Percentiles rank a stretch among this genome's conserved stretches.
Evolutionary conservation across 2,329 filamentous ascomycete genomes (phyloP).

Genomic region (Rhinocladiella similis): DNA sequence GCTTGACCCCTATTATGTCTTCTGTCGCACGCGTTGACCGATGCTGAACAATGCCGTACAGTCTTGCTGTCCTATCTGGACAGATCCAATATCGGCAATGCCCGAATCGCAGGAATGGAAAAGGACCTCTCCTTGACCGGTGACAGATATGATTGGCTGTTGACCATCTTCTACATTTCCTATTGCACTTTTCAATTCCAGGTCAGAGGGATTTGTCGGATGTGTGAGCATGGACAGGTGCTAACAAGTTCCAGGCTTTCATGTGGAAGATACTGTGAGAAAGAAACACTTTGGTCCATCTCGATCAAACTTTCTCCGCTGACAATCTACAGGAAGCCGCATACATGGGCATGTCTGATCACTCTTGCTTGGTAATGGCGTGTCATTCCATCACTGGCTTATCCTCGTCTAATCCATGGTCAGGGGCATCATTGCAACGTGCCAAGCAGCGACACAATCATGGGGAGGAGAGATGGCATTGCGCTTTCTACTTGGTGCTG

Average conservation of each 20-base stretch:
- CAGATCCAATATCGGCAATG: slow-evolving; percentile 48
- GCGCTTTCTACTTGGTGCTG: slow-evolving; percentile 39
- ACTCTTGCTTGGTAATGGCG: slow-evolving; percentile 19
- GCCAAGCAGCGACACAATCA: slow-evolving; percentile 27
- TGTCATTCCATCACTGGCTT: too few relatives aligned
- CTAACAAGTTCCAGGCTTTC: slow-evolving; percentile 38
- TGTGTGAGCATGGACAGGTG: not conserved
- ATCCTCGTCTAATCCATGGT: too few relatives aligned
- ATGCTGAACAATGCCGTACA: not conserved
- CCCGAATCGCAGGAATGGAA: slow-evolving; percentile 46
- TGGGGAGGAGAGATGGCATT: slow-evolving; percentile 29
- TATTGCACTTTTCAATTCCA: slow-evolving; percentile 37
- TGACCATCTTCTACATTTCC: slow-evolving; percentile 55
- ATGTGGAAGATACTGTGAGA: slow-evolving; percentile 44
- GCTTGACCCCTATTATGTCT: not conserved
- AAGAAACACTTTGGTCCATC: slow-evolving; percentile 35
- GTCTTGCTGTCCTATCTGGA: slow-evolving; percentile 44
- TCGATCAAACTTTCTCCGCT: slow-evolving; percentile 41
- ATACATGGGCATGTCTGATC: slow-evolving; percentile 17
- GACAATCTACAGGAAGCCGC: slow-evolving; percentile 34
- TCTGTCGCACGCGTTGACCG: too few relatives aligned
- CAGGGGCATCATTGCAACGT: slow-evolving; percentile 29
- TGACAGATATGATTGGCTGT: slow-evolving; percentile 49
- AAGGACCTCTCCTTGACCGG: slow-evolving; percentile 48
- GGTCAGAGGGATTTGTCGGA: not conserved